phyloP scores from a whole-genome alignment of 148 eudicot genomes.

The Silene latifolia region DNA sequence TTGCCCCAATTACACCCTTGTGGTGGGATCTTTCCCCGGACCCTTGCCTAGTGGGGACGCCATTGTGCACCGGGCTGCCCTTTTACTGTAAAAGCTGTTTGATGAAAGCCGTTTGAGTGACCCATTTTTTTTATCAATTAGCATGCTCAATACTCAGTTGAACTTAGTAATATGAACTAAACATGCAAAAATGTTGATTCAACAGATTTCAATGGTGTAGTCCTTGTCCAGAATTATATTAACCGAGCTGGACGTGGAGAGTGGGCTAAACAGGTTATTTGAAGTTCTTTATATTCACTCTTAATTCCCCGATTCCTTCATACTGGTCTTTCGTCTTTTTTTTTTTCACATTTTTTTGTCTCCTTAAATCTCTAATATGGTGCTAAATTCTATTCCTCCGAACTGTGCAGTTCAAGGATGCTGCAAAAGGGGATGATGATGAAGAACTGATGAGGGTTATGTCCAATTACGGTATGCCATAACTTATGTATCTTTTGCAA shows the following conservation, averaged over 20 bases:
- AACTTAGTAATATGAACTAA: conserved; percentile 18
- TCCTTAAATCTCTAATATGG: background rate
- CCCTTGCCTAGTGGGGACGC: too few relatives aligned
- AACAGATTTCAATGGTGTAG: conserved; percentile 89
- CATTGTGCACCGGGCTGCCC: too few relatives aligned
- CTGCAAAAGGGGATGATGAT: conserved; percentile 56
- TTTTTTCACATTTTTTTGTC: background rate
- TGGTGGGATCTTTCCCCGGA: too few relatives aligned
- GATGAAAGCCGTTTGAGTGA: background rate
- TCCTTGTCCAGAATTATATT: conserved; percentile 82
- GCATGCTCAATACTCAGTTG: background rate
- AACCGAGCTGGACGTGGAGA: conserved; percentile 66
- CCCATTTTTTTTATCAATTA: background rate
- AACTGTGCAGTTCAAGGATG: conserved; percentile 73
- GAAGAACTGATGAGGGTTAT: conserved; percentile 58
- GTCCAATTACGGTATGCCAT: conserved; percentile 73
- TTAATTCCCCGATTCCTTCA: background rate
- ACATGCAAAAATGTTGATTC: conserved; percentile 12
- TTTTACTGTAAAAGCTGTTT: background rate
- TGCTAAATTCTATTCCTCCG: background rate
- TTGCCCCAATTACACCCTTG: too few relatives aligned
- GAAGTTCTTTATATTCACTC: background rate
- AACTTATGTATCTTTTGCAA: background rate
- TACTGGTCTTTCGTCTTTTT: background rate
- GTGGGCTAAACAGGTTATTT: conserved; percentile 76